Evolutionary conservation across 306 rosid genomes (phyloP), one percentile per base, ranked within the genome.

Genomic region (Cucurbita ficifolia): DNA sequence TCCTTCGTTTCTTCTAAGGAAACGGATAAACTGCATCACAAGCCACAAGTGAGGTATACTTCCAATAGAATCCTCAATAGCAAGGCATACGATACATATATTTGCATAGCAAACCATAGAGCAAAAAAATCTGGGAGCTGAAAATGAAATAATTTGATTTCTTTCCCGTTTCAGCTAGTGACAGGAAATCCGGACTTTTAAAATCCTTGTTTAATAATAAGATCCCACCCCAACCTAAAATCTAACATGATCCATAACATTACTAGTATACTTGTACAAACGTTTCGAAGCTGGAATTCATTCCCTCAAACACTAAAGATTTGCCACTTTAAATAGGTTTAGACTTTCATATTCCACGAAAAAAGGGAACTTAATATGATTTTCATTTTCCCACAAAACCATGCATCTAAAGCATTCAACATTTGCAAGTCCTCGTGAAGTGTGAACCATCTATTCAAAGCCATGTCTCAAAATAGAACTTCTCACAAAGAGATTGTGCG

Each of bases 1-100:
- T 65, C 98, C 98, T 84, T 89, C 97, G 7, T 88, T 90, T 78
- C 98, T 85, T 78, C 98, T 84, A 51, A 94, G 85, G 77, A 94
- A 94, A 76, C 97, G 97, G 78, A 94, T 89, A 71, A 86, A 94
- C 97, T 94, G 98, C 86, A 81, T 33, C 83, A 79, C 68, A 82
- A 80, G 80, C 76, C 42, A 86, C 58, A 18, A 73, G 69, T 73
- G 59, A 83, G 78, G 80, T 19, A 61, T 19, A 57, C 74, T 62
- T 75, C 72, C 43, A 24, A 24, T n/a, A 48, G 56, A 71, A 63
- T 38, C 45, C 29, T 65, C 39, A 4, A 65, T 42, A 73, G 52
- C 43, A 65, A 73, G 51, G 39, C 62, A 60, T 21, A 5, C n/a
- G 9, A 57, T 10, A 62, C 22, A 73, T 52, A 45, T 63, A 45